Base-by-base conservation (phyloP, 306 rosid genomes). In the Pyrus communis region DNA sequence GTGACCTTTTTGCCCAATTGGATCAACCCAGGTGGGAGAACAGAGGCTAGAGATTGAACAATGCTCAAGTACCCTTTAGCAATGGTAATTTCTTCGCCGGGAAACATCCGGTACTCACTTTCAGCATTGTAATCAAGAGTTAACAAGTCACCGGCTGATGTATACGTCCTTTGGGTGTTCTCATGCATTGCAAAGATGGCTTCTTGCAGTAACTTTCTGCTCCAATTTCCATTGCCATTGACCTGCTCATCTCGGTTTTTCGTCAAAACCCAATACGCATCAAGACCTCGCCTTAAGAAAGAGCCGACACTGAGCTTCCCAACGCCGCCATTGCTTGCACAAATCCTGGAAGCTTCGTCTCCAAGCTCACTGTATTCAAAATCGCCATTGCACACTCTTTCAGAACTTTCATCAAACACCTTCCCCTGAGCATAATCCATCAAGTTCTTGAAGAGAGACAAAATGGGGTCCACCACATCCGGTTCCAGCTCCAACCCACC, bases 81-180 rank as follows among this genome's bases (percentile, higher is more conserved):
- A 76, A 93, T 93, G 35, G 98, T 91, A 82, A 89, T 90, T 81
- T 94, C 98, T 25, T 94, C 91, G 59, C 92, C 99, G 1, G 97
- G 91, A 64, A 91, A 95, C 99, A 95, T 87, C 33, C 46, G 80
- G 78, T 92, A 95, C 78, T 95, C 99, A 27, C 97, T 90, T 30
- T 95, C 99, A 4, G 99, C 90, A 8, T 51, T 68, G 42, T 85
- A 92, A 82, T 95, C 99, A 45, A 95, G 79, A 68, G 82, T 83
- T 15, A 75, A 70, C 42, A 95, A 85, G 59, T 95, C 97, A 35
- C 86, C 93, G 11, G 99, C 97, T 2, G 99, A 88, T 7, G 99
- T 95, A 83, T 92, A 91, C 40, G 97, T 89, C 88, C 99, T 88
- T 79, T 88, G 93, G 19, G 58, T 89, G 69, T 82, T 90, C 87